A percentile compares a stretch with the other conserved stretches of the same genome.
Evolutionary conservation across 495 filamentous ascomycete genomes (phyloP).

Genomic region (Lindgomyces ingoldianus): DNA sequence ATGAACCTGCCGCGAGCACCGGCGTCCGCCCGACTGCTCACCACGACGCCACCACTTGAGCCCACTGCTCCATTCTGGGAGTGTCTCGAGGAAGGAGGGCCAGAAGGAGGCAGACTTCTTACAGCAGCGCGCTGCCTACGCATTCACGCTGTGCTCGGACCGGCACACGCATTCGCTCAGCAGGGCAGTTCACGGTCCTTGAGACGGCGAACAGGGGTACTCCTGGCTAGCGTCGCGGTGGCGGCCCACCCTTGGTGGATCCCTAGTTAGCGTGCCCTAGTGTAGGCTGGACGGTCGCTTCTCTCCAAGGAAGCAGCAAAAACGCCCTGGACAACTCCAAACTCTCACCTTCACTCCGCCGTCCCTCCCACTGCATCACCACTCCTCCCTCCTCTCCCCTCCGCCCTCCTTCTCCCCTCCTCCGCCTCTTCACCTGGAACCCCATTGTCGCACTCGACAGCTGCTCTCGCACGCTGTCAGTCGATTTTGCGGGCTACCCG

Average conservation of each 20-base stretch:
- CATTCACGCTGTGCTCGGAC: too few relatives aligned
- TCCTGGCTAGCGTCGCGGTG: neutral
- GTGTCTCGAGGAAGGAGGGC: neutral
- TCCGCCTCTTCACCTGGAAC: slow-evolving; percentile 5
- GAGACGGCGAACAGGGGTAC: neutral
- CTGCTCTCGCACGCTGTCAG: slow-evolving; percentile 24
- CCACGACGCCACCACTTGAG: too few relatives aligned
- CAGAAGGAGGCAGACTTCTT: neutral
- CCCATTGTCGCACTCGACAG: slow-evolving; percentile 32
- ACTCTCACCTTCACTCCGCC: slow-evolving; percentile 5
- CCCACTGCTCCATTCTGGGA: too few relatives aligned
- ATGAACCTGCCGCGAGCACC: neutral
- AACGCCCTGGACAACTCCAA: neutral
- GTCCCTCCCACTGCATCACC: slow-evolving; percentile 5
- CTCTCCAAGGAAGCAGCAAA: neutral
- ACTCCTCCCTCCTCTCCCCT: slow-evolving; percentile 10
- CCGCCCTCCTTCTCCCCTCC: neutral
- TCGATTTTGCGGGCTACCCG: slow-evolving; percentile 23
- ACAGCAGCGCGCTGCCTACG: neutral
- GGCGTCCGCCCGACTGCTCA: neutral
- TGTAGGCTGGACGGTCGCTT: neutral
- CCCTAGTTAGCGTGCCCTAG: neutral
- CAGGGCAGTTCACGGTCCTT: neutral
- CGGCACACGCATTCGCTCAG: too few relatives aligned
- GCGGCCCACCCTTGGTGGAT: neutral